These are phyloP conservation scores for Colletotrichum caudatum DNA, from an alignment of 2,329 filamentous ascomycete genomes.

Conservation along the genomic window DNA sequence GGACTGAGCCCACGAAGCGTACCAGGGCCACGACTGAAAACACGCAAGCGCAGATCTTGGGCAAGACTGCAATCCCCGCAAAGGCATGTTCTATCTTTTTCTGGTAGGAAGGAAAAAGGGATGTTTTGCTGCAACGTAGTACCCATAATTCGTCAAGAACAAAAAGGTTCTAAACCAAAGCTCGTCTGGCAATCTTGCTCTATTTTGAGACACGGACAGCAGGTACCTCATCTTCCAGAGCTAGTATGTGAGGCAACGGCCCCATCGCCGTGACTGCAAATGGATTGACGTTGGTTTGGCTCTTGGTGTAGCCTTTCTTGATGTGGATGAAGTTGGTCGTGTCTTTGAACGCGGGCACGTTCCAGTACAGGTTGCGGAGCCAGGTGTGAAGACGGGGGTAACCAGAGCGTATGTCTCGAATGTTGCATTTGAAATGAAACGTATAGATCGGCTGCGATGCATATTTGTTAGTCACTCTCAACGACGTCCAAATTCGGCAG, in stretches of 20 bases:
- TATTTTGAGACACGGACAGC: constrained; percentile 54
- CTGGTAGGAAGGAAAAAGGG: background rate
- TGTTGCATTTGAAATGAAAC: constrained; percentile 89
- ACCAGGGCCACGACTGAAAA: too few relatives aligned
- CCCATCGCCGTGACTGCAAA: constrained; percentile 84
- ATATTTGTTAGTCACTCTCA: constrained; percentile 17
- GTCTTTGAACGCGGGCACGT: constrained; percentile 78
- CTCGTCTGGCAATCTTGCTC: background rate
- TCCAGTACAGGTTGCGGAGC: constrained; percentile 89
- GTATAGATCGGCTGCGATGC: constrained; percentile 75
- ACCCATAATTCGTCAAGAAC: background rate
- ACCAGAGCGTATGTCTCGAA: constrained; percentile 84
- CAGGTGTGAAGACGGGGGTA: constrained; percentile 86
- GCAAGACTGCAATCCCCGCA: too few relatives aligned
- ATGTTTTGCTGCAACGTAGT: background rate
- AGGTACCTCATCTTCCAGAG: constrained; percentile 80
- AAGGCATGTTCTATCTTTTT: background rate
- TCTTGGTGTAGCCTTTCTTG: constrained; percentile 78
- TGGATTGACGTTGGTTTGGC: constrained; percentile 75
- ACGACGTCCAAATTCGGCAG: background rate
- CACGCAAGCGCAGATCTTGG: too few relatives aligned
- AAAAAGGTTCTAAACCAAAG: too few relatives aligned
- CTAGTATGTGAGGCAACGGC: constrained; percentile 84
- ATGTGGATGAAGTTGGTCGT: constrained; percentile 97
- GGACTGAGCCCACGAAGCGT: too few relatives aligned